Evolutionary conservation across 225 moss, liverwort and hornwort genomes (phyloP).

Genomic region (Pleurozium schreberi): DNA sequence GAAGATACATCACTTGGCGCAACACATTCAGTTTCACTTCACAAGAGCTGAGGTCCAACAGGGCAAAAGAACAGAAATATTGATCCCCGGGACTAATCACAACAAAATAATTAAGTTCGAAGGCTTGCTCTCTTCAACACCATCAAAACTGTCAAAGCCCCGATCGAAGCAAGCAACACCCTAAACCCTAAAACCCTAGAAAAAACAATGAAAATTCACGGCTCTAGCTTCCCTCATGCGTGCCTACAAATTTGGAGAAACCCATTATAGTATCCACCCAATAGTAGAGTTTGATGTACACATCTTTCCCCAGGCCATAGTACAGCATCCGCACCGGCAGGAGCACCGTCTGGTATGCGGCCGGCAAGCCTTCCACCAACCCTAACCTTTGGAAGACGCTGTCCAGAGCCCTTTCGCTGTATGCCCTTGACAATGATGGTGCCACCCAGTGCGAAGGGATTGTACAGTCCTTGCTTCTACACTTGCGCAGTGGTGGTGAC

Average conservation of each 20-base stretch:
- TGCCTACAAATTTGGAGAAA: neutral
- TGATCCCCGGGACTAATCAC: neutral
- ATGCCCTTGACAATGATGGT: neutral
- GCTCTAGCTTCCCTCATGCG: neutral
- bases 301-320: neutral
- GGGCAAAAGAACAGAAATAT: neutral
- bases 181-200: neutral
- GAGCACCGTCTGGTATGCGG: neutral
- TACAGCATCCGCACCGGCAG: neutral
- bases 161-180: neutral
- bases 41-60: neutral
- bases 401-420: neutral
- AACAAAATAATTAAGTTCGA: neutral
- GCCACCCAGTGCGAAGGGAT: neutral
- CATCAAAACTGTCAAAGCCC: neutral
- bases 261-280: neutral
- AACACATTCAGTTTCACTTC: neutral
- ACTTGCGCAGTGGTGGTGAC: neutral
- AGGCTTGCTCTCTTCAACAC: neutral
- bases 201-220: neutral
- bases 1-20: neutral
- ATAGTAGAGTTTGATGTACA: neutral
- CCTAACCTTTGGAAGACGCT: too few relatives aligned
- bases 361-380: neutral
- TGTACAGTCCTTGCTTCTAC: neutral